Conservation (phyloP, 805 yeast genomes). For the Candida sithepensis region DNA sequence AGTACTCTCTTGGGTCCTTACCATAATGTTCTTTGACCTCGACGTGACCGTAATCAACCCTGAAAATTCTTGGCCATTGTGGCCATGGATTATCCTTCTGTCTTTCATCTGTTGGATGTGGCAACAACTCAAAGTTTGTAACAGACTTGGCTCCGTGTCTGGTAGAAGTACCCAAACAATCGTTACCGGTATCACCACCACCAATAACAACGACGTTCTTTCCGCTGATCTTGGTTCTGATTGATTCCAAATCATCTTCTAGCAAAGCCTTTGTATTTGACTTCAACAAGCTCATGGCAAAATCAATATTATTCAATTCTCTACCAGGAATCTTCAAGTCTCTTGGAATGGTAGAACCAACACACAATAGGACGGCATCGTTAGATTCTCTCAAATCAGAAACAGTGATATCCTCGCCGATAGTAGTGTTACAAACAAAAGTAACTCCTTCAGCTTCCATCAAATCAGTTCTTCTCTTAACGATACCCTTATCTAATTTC, state of each 20-base stretch:
- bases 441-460: conserved; percentile 86
- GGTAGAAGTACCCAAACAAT: conserved; percentile 95
- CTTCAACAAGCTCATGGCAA: conserved; percentile 89
- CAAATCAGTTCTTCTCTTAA: conserved; percentile 88
- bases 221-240: conserved; percentile 68
- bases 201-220: conserved; percentile 95
- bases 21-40: conserved; percentile 95
- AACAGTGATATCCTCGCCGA: conserved; percentile 79
- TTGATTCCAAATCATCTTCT: conserved; percentile 73
- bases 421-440: conserved; percentile 70
- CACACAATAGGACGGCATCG: conserved; percentile 88
- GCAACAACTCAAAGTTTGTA: conserved; percentile 88
- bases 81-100: conserved; percentile 99
- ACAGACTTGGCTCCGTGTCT: conserved; percentile 97
- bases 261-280: conserved; percentile 88
- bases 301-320: conserved; percentile 82
- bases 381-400: conserved; percentile 58
- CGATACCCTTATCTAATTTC: conserved; percentile 92
- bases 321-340: conserved; percentile 94
- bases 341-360: conserved; percentile 96
- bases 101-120: conserved; percentile 83
- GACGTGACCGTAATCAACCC: conserved; percentile 96
- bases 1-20: conserved; percentile 95
- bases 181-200: conserved; percentile 99
- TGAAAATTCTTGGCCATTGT: conserved; percentile 97